Conservation (phyloP, 257 asterid genomes). For the Leonotis leonurus region DNA sequence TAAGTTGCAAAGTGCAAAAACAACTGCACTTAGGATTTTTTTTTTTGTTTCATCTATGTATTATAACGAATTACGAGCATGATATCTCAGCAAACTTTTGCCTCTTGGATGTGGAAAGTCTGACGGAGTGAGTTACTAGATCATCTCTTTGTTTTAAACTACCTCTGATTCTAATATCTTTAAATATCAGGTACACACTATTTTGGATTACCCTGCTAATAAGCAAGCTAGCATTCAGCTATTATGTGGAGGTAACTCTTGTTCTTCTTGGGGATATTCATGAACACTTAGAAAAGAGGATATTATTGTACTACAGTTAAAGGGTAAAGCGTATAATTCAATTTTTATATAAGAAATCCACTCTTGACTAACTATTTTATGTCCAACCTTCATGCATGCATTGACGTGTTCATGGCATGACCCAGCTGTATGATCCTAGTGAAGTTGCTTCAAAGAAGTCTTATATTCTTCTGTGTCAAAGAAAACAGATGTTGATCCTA, state of each 20-base stretch:
- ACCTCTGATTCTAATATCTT: not conserved
- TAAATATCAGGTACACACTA: constrained; percentile 65
- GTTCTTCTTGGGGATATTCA: not conserved
- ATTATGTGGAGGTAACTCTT: constrained; percentile 84
- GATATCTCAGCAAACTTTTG: not conserved
- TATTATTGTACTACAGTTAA: not conserved
- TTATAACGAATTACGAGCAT: not conserved
- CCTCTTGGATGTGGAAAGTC: not conserved
- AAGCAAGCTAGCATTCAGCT: constrained; percentile 96
- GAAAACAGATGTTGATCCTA: not conserved
- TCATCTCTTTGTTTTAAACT: not conserved
- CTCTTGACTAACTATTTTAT: not conserved
- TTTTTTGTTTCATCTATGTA: not conserved
- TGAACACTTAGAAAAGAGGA: not conserved
- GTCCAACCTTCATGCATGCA: not conserved
- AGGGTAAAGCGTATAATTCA: no score
- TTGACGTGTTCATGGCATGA: not conserved
- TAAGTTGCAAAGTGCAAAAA: not conserved
- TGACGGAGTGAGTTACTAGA: constrained; percentile 12
- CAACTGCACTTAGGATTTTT: not conserved
- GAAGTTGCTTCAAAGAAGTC: no score
- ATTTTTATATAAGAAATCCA: no score
- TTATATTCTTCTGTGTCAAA: not conserved
- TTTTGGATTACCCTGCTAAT: constrained; percentile 90
- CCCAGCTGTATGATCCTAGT: not conserved